These are phyloP conservation scores for sunflower (Helianthus annuus) DNA, from an alignment of 129 eudicot genomes.

Conservation along the genomic window DNA sequence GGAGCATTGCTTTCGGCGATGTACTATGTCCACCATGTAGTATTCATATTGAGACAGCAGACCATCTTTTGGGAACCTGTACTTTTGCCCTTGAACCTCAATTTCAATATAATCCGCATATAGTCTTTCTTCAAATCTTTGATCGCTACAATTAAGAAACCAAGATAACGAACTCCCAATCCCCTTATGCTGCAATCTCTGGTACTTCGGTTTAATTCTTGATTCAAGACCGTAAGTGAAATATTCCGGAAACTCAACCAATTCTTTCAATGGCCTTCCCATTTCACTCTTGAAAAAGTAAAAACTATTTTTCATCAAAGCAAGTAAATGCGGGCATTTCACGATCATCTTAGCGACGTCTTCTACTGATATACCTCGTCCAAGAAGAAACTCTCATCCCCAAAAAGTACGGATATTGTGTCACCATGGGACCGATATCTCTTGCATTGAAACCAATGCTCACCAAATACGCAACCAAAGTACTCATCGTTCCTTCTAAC, in stretches of 20 bases:
- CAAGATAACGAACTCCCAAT: constrained; percentile 54
- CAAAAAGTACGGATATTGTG: constrained; percentile 60
- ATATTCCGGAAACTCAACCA: constrained; percentile 71
- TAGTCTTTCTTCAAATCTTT: constrained; percentile 70
- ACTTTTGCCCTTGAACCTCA: constrained; percentile 44
- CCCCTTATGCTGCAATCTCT: constrained; percentile 57
- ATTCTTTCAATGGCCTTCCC: constrained; percentile 62
- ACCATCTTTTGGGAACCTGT: no score
- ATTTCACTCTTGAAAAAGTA: constrained; percentile 69
- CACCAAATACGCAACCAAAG: constrained; percentile 68
- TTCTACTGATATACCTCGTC: constrained; percentile 41
- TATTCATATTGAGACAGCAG: no score
- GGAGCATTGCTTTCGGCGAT: no score
- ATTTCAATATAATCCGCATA: constrained; percentile 53
- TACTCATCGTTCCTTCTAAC: no score
- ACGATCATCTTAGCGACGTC: constrained; percentile 68
- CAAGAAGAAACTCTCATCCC: constrained; percentile 75
- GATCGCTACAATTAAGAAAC: constrained; percentile 64
- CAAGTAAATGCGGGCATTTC: constrained; percentile 64
- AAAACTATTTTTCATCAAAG: constrained; percentile 64
- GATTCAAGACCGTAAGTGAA: constrained; percentile 72
- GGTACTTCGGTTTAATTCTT: constrained; percentile 62
- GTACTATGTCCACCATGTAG: no score
- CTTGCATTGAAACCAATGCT: constrained; percentile 38
- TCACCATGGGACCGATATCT: constrained; percentile 79